A percentile compares a stretch with the other conserved stretches of the same genome.
phyloP scores from a whole-genome alignment of 164 flowering plant species.

The Echeveria elegans region DNA sequence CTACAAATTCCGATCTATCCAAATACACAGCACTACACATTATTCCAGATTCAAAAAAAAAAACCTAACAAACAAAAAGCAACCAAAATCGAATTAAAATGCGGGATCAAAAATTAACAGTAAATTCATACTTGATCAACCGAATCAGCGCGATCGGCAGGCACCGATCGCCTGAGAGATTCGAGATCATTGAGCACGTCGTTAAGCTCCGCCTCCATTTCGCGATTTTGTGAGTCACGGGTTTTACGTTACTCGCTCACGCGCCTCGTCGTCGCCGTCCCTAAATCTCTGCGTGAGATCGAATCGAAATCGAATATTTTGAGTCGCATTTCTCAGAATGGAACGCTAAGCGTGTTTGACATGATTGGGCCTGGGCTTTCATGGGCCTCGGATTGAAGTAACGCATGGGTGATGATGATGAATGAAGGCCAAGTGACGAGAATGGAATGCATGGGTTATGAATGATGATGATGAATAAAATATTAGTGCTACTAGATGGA shows the following conservation, averaged over 20 bases:
- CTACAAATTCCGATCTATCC: too few species aligned
- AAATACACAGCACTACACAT: too few species aligned
- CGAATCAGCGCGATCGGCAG: slow-evolving; percentile 32
- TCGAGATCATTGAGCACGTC: slow-evolving; percentile 46
- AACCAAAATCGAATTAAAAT: too few species aligned
- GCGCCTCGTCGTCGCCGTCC: not conserved
- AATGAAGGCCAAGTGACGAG: too few species aligned
- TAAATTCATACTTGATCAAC: slow-evolving; percentile 34
- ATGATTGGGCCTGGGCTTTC: not conserved
- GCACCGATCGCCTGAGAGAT: slow-evolving; percentile 34
- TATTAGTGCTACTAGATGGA: too few species aligned
- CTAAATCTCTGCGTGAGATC: not conserved
- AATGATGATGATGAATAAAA: too few species aligned
- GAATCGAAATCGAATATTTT: too few species aligned
- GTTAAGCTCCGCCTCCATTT: slow-evolving; percentile 74
- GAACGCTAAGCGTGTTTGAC: not conserved
- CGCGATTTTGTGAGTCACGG: not conserved
- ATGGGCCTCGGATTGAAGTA: too few species aligned
- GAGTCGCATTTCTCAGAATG: not conserved
- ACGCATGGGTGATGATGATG: too few species aligned
- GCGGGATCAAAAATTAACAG: too few species aligned
- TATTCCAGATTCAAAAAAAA: not conserved
- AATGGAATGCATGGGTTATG: too few species aligned
- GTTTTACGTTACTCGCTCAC: not conserved
- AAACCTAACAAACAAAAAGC: too few species aligned